phyloP scores from a whole-genome alignment of 441 rosid genomes.

The Croton laevigatus region DNA sequence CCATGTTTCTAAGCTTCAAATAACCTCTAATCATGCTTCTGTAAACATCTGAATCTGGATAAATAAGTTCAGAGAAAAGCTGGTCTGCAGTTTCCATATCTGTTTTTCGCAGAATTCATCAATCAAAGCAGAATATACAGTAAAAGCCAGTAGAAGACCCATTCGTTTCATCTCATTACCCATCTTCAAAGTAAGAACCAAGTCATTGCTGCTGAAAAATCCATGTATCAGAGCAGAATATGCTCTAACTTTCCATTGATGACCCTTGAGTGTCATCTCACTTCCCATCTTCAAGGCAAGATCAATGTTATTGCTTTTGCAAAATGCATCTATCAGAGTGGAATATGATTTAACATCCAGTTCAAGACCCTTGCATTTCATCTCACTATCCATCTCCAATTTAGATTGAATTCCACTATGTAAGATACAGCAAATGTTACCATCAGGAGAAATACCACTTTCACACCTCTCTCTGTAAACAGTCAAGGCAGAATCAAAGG shows the following conservation, averaged over 20 bases:
- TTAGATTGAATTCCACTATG: slow-evolving; percentile 57
- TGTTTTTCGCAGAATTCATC: slow-evolving; percentile 29
- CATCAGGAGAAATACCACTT: slow-evolving; percentile 48
- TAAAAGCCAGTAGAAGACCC: no score
- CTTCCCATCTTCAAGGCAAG: no score
- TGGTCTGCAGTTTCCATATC: slow-evolving; percentile 54
- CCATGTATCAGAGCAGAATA: no score
- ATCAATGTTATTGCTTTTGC: no score
- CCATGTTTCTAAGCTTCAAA: slow-evolving; percentile 50
- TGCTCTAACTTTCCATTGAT: no score
- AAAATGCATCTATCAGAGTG: slow-evolving; percentile 55
- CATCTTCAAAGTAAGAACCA: no score
- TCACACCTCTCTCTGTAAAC: slow-evolving; percentile 50
- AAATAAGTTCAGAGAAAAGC: slow-evolving; percentile 51
- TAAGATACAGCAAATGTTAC: slow-evolving; percentile 51
- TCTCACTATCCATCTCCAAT: slow-evolving; percentile 44
- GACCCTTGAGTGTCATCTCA: no score
- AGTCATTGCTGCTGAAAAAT: no score
- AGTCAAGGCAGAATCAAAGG: slow-evolving; percentile 39
- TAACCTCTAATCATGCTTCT: slow-evolving; percentile 65
- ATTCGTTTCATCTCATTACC: no score
- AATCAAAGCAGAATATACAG: no score
- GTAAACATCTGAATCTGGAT: slow-evolving; percentile 49
- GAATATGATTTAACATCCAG: slow-evolving; percentile 48
- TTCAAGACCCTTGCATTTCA: slow-evolving; percentile 50